Conservation (phyloP, 257 asterid species). For the Apocynum venetum region DNA sequence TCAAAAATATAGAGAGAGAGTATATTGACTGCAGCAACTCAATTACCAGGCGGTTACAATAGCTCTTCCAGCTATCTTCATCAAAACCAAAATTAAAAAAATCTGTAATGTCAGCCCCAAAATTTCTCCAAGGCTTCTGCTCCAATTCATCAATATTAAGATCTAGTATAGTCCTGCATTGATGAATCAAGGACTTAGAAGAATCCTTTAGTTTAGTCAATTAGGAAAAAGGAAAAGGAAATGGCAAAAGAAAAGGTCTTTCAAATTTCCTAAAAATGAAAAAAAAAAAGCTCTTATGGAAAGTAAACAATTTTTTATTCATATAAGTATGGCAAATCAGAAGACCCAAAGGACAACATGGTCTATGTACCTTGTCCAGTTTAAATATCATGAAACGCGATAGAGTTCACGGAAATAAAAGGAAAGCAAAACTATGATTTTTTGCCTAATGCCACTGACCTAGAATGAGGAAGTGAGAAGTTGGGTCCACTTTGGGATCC, state of each 20-base stretch:
- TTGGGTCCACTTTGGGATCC: conserved; percentile 19
- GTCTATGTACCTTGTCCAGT: background rate
- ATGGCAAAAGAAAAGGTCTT: background rate
- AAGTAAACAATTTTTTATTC: background rate
- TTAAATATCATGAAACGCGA: background rate
- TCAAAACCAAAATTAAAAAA: conserved; percentile 43
- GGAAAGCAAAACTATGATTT: conserved; percentile 1
- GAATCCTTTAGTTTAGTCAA: background rate
- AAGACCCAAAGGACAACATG: background rate
- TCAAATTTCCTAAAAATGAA: background rate
- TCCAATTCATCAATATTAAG: conserved; percentile 30
- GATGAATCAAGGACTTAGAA: background rate
- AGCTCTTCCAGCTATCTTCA: conserved; percentile 41
- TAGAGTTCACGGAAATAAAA: background rate
- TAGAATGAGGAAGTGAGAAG: conserved; percentile 34
- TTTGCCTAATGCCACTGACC: conserved; percentile 21
- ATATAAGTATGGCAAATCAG: background rate
- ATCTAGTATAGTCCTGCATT: conserved; percentile 36
- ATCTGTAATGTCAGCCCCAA: conserved; percentile 34
- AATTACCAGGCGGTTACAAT: conserved; percentile 32
- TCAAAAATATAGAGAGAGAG: background rate
- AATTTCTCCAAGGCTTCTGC: conserved; percentile 39
- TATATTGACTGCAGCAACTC: background rate
- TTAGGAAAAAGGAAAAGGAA: background rate
- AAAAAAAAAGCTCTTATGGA: background rate